Percentiles rank a stretch among this genome's conserved stretches.
These are phyloP conservation scores for Musa acuminata DNA, from an alignment of 176 grass and related monocot species.

Conservation along the genomic window DNA sequence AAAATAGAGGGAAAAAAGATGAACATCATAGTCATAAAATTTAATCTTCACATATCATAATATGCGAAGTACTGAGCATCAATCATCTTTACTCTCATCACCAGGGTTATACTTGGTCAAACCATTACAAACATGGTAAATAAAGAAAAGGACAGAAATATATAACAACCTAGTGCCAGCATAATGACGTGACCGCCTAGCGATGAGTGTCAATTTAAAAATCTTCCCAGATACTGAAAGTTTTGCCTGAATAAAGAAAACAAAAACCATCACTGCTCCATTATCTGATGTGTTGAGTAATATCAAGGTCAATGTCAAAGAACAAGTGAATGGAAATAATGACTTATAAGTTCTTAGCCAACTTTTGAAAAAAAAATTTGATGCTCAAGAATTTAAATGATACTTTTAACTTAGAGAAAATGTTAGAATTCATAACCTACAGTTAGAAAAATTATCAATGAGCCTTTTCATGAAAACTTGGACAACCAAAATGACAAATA, in stretches of 20 bases:
- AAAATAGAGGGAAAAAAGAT: not conserved
- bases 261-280: constrained; percentile 3
- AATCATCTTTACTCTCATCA: not conserved
- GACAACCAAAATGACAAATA: not conserved
- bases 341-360: not conserved
- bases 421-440: not conserved
- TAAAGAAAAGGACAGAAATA: constrained; percentile 12
- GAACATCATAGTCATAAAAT: not conserved
- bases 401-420: not conserved
- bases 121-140: constrained; percentile 10
- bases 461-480: not conserved
- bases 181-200: constrained; percentile 80
- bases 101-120: not conserved
- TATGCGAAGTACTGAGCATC: not conserved
- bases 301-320: constrained; percentile 2
- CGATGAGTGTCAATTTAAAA: constrained; percentile 72
- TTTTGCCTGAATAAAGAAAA: constrained; percentile 57
- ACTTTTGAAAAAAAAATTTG: not conserved
- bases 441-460: not conserved
- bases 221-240: constrained; percentile 63
- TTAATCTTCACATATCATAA: not conserved
- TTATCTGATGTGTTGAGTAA: not conserved
- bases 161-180: constrained; percentile 76
- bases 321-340: not conserved
- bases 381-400: not conserved